Percentiles rank a stretch among this genome's conserved stretches.
Conservation (phyloP, 2,329 filamentous ascomycete species). For the Harringtonia lauricola region DNA sequence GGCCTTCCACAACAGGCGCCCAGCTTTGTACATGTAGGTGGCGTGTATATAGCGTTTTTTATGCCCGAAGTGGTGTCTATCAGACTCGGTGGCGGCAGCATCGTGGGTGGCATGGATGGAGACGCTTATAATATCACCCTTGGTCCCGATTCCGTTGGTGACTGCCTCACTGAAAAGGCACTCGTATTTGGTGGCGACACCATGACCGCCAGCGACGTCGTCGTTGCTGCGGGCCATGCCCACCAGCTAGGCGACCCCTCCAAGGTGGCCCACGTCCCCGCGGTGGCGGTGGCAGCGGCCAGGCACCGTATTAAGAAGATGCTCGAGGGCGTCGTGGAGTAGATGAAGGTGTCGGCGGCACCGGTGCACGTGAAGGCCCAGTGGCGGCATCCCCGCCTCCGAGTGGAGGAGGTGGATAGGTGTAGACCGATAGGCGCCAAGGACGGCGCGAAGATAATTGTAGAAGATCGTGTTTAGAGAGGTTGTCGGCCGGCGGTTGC, state of each 20-base stretch:
- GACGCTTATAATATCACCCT: no score
- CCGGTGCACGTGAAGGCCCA: constrained; percentile 45
- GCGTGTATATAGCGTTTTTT: constrained; percentile 30
- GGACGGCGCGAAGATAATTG: no score
- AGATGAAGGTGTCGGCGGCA: constrained; percentile 50
- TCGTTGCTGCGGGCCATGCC: constrained; percentile 15
- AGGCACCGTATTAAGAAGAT: constrained; percentile 32
- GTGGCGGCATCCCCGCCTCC: no score
- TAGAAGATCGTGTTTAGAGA: no score
- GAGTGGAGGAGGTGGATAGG: no score
- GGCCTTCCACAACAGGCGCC: constrained; percentile 36
- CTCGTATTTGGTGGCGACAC: constrained; percentile 44
- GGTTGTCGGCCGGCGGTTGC: no score
- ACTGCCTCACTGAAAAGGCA: constrained; percentile 38
- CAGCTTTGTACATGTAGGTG: constrained; percentile 31
- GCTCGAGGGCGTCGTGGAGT: constrained; percentile 46
- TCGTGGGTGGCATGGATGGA: constrained; percentile 25
- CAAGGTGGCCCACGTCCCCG: constrained; percentile 26
- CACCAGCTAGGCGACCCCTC: constrained; percentile 19
- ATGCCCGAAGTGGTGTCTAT: constrained; percentile 27
- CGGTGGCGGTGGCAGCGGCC: constrained; percentile 23
- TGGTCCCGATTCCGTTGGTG: constrained; percentile 16
- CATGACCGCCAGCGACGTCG: constrained; percentile 48
- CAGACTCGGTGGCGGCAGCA: constrained; percentile 31
- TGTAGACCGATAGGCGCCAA: no score